phyloP scores from a whole-genome alignment of 2,329 filamentous ascomycete species.

The Cercospora janseana region DNA sequence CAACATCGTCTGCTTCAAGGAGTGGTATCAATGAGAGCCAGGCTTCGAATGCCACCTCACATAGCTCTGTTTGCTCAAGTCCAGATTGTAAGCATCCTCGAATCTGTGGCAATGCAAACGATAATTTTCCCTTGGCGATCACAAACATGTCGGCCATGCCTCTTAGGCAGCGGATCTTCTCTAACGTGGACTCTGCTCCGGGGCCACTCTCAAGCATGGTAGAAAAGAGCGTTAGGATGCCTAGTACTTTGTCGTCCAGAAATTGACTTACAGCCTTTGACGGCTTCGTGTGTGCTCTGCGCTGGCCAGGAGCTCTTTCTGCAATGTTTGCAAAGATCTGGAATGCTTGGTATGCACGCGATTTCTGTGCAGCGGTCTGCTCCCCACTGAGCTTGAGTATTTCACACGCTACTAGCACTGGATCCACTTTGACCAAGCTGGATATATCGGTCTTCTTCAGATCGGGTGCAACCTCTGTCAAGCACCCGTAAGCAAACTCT shows the following conservation, averaged over 20 bases:
- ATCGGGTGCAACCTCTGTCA: constrained; percentile 67
- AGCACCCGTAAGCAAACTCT: constrained; percentile 63
- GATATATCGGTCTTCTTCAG: constrained; percentile 66
- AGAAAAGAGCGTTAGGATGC: constrained; percentile 79
- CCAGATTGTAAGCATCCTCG: constrained; percentile 89
- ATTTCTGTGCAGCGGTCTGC: constrained; percentile 51
- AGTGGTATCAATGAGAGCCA: constrained; percentile 78
- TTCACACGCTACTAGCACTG: constrained; percentile 73
- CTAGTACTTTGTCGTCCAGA: constrained; percentile 78
- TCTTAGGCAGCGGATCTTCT: constrained; percentile 74
- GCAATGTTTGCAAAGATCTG: constrained; percentile 49
- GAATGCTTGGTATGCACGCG: constrained; percentile 49
- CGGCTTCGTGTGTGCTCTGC: constrained; percentile 48
- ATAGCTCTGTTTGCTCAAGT: constrained; percentile 70
- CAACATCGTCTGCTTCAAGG: constrained; percentile 75
- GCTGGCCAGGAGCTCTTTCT: constrained; percentile 48
- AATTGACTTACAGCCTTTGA: constrained; percentile 67
- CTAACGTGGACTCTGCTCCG: constrained; percentile 38
- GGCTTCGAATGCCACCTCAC: constrained; percentile 73
- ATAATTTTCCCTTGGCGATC: constrained; percentile 69
- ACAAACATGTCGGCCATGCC: constrained; percentile 86
- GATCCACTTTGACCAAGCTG: constrained; percentile 70
- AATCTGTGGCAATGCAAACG: constrained; percentile 83
- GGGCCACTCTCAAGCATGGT: constrained; percentile 62
- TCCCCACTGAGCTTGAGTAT: constrained; percentile 78